Percentiles rank a stretch among this genome's conserved stretches.
phyloP scores from a whole-genome alignment of 208 protist genomes.

The Novymonas esmeraldas region DNA sequence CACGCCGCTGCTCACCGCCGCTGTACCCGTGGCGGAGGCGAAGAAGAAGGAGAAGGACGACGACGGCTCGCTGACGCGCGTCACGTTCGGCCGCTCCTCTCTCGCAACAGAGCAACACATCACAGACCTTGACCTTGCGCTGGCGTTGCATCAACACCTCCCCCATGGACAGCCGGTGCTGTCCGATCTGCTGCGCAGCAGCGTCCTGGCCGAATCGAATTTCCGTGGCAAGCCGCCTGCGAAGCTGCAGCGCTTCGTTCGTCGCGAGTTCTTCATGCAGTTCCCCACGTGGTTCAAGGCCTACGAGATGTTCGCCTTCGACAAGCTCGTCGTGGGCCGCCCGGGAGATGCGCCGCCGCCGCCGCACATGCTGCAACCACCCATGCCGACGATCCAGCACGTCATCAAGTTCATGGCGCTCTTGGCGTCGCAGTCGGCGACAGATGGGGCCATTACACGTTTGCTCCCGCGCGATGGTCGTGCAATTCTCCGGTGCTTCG shows the following conservation, averaged over 20 bases:
- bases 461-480: conserved; percentile 50
- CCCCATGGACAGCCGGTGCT: conserved; percentile 37
- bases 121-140: conserved; percentile 26
- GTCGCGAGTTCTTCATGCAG: conserved; percentile 37
- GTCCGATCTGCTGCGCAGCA: conserved; percentile 19
- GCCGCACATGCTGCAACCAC: conserved; percentile 41
- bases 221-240: neutral
- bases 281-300: conserved; percentile 13
- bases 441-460: conserved; percentile 49
- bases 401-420: conserved; percentile 79
- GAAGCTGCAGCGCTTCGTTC: conserved; percentile 36
- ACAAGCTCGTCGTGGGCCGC: conserved; percentile 45
- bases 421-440: conserved; percentile 43
- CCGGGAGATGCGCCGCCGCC: conserved; percentile 27
- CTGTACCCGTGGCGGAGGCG: no score
- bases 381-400: conserved; percentile 36
- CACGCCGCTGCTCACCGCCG: conserved; percentile 38
- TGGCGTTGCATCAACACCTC: conserved; percentile 39
- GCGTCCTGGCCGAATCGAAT: neutral
- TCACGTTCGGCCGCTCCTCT: no score
- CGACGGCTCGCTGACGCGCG: no score
- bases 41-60: neutral
- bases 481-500: conserved; percentile 43
- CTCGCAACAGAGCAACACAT: conserved; percentile 1
- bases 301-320: conserved; percentile 32